phyloP scores from a whole-genome alignment of 2,329 filamentous ascomycete species.

The Waltergamsia citrina region DNA sequence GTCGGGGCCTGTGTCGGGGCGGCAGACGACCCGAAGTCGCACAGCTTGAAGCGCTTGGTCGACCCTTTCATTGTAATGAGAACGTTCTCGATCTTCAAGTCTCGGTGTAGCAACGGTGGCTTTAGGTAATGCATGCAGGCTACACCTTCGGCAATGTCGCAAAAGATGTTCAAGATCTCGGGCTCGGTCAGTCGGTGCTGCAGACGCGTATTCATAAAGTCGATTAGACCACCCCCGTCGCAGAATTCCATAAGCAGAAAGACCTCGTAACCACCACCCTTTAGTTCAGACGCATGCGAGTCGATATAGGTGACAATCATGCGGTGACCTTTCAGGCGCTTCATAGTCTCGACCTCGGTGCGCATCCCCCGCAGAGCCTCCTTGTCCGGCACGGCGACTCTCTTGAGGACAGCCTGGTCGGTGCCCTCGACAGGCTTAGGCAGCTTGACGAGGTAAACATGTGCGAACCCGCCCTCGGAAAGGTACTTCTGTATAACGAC shows the following conservation, averaged over 20 bases:
- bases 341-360: conserved; percentile 99
- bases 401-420: conserved; percentile 79
- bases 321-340: conserved; percentile 92
- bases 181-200: conserved; percentile 96
- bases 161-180: conserved; percentile 95
- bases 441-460: conserved; percentile 92
- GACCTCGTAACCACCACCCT: conserved; percentile 91
- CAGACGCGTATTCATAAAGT: conserved; percentile 98
- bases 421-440: conserved; percentile 68
- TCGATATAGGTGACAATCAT: conserved; percentile 98
- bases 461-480: conserved; percentile 94
- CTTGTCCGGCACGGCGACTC: conserved; percentile 94
- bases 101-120: conserved; percentile 82
- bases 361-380: conserved; percentile 91
- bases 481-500: conserved; percentile 96
- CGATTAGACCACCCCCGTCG: conserved; percentile 87
- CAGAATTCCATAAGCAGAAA: conserved; percentile 98
- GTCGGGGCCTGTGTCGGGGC: conserved; percentile 75
- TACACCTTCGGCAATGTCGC: conserved; percentile 89
- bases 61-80: conserved; percentile 65
- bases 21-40: conserved; percentile 93
- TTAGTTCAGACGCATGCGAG: conserved; percentile 90
- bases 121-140: conserved; percentile 99
- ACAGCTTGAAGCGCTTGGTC: conserved; percentile 82
- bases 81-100: conserved; percentile 97